A percentile compares a stretch with the other conserved stretches of the same genome.
phyloP scores from a whole-genome alignment of 129 eudicot species.

The Heracleum sosnowskyi region DNA sequence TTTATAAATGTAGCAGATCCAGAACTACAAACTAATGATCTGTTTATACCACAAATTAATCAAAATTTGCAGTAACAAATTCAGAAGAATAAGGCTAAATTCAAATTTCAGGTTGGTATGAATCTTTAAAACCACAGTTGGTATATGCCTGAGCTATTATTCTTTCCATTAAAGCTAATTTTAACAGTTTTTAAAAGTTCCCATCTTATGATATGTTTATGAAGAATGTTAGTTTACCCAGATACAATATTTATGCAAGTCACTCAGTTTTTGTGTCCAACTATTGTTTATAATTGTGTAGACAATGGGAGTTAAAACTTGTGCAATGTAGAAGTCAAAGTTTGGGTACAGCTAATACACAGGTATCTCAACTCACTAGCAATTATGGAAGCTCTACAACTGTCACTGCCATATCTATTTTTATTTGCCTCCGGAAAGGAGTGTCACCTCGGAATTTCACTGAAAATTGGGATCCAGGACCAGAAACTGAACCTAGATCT shows the following conservation, averaged over 20 bases:
- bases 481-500: too few relatives aligned
- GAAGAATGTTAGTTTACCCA: not conserved
- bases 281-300: constrained; percentile 2
- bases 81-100: not conserved
- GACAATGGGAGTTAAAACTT: not conserved
- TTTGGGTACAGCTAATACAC: not conserved
- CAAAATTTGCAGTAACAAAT: not conserved
- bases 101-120: not conserved
- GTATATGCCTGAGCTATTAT: not conserved
- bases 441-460: too few relatives aligned
- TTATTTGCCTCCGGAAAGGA: too few relatives aligned
- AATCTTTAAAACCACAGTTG: not conserved
- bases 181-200: not conserved
- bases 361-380: not conserved
- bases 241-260: not conserved
- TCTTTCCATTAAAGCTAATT: not conserved
- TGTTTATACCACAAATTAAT: not conserved
- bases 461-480: too few relatives aligned
- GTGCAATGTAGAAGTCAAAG: not conserved
- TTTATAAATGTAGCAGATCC: not conserved
- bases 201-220: not conserved
- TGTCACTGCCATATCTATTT: constrained; percentile 15
- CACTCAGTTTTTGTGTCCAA: not conserved
- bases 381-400: constrained; percentile 17
- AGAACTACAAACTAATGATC: not conserved